phyloP scores from a whole-genome alignment of 495 filamentous ascomycete genomes.

The Ascodesmis nigricans region DNA sequence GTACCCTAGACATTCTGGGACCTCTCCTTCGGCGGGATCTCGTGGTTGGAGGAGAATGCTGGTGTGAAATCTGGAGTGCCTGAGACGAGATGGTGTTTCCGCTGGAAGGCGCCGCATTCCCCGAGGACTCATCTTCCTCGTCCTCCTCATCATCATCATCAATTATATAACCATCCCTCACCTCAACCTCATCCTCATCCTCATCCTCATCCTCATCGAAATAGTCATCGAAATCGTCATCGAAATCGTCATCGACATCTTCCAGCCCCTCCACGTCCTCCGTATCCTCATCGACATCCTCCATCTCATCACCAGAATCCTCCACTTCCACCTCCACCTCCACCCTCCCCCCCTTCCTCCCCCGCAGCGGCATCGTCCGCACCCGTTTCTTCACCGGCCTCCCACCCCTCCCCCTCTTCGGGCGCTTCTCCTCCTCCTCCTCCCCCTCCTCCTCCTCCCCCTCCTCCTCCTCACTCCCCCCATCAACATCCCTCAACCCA shows the following conservation, averaged over 20 bases:
- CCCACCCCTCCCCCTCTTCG: too few species aligned
- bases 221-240: background rate
- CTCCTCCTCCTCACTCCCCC: constrained; percentile 4
- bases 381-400: too few species aligned
- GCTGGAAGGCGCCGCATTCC: too few species aligned
- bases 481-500: constrained; percentile 2
- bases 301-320: constrained; percentile 20
- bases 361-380: too few species aligned
- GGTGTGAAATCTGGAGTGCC: background rate
- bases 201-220: too few species aligned
- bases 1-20: constrained; percentile 15
- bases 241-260: constrained; percentile 20
- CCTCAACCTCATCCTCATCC: too few species aligned
- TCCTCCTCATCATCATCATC: constrained; percentile 13
- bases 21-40: constrained; percentile 12
- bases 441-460: too few species aligned
- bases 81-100: background rate
- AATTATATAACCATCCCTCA: too few species aligned
- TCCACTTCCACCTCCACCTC: constrained; percentile 9
- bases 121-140: constrained; percentile 6
- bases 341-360: too few species aligned
- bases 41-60: background rate
- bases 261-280: constrained; percentile 12
- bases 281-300: constrained; percentile 20
- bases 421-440: too few species aligned